Percentiles rank a stretch among this genome's conserved stretches.
phyloP scores from a whole-genome alignment of 1,284 basidiomycete species.

The Tilletiaria anomala region DNA sequence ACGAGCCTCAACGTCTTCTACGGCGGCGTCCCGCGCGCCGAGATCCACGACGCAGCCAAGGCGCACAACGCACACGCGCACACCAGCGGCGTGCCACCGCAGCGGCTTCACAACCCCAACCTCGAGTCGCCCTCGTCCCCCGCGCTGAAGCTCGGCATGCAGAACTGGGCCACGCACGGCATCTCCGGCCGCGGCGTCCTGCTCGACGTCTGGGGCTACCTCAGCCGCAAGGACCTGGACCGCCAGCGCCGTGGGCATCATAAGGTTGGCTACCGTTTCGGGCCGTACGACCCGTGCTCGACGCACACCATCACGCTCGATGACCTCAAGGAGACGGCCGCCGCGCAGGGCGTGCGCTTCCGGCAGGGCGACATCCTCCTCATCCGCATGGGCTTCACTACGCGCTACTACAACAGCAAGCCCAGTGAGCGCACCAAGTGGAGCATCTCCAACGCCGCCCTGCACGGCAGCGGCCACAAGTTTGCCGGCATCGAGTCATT shows the following conservation, averaged over 20 bases:
- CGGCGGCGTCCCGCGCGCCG: constrained; percentile 14
- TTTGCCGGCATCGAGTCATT: constrained; percentile 26
- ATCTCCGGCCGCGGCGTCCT: constrained; percentile 58
- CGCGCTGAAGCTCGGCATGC: constrained; percentile 22
- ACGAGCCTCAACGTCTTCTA: constrained; percentile 22
- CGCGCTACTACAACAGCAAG: constrained; percentile 46
- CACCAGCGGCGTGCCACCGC: constrained; percentile 6
- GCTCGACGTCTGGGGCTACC: constrained; percentile 47
- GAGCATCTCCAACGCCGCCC: no score
- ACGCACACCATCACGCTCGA: constrained; percentile 49
- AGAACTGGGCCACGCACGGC: constrained; percentile 50
- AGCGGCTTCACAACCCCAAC: constrained; percentile 2
- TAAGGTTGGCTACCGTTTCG: not conserved
- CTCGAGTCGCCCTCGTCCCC: no score
- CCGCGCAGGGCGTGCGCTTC: constrained; percentile 47
- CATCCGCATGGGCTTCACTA: constrained; percentile 48
- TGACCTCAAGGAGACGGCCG: constrained; percentile 52
- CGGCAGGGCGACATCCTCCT: constrained; percentile 22
- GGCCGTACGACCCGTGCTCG: constrained; percentile 49
- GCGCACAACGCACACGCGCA: constrained; percentile 8
- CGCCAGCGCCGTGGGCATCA: not conserved
- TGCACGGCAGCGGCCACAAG: constrained; percentile 3
- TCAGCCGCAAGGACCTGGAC: no score
- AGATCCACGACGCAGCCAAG: constrained; percentile 14
- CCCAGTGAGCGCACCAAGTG: constrained; percentile 47